These are phyloP conservation scores for Ophiostoma perfectum DNA, from an alignment of 2,329 filamentous ascomycete species.

Conservation along the genomic window DNA sequence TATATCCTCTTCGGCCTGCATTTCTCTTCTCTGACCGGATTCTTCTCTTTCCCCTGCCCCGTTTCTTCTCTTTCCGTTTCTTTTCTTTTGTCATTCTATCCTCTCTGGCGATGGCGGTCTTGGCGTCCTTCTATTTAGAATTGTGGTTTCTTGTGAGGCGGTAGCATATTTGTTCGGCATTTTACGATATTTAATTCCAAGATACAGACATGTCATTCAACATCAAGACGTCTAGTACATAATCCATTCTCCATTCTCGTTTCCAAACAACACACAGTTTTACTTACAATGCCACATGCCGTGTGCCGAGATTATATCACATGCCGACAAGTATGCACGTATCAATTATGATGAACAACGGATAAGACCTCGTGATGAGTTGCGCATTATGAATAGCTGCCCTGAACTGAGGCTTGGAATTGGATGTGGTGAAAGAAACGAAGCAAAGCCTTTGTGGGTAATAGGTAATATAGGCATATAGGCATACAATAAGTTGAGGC, in stretches of 20 bases:
- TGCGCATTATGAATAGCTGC: no score
- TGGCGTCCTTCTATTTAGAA: not conserved
- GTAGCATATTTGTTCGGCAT: not conserved
- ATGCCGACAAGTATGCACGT: no score
- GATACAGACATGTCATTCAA: not conserved
- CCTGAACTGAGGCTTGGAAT: no score
- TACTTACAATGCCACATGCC: no score
- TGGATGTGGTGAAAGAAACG: no score
- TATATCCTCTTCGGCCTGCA: constrained; percentile 1
- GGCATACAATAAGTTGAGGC: no score
- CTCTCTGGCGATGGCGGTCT: not conserved
- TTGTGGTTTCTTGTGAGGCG: not conserved
- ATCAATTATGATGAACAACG: no score
- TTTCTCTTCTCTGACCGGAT: not conserved
- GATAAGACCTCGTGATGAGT: no score
- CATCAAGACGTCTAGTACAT: not conserved
- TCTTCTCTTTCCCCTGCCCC: not conserved
- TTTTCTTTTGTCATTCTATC: not conserved
- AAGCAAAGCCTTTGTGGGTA: no score
- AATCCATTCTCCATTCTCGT: not conserved
- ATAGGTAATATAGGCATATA: no score
- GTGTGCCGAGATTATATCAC: no score
- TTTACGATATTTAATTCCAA: not conserved
- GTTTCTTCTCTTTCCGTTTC: not conserved
- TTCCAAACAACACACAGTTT: no score